A percentile compares a stretch with the other conserved stretches of the same genome.
Conservation (phyloP, 495 filamentous ascomycete species). For the Aspergillus olivimuriae region DNA sequence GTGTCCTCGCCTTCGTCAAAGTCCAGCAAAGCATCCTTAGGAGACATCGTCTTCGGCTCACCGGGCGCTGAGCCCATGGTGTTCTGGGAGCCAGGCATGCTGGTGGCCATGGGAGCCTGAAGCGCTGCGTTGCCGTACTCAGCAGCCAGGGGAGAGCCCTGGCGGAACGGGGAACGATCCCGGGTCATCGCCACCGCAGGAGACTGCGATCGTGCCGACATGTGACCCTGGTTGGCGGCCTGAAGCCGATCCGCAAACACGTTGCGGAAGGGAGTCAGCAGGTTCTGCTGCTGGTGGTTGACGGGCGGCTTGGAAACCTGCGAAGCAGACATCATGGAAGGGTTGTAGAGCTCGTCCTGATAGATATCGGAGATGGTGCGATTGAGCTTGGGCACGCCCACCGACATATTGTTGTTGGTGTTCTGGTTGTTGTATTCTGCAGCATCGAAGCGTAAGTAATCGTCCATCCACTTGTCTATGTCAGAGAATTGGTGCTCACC, state of each 20-base stretch:
- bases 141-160: constrained; percentile 59
- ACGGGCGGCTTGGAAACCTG: constrained; percentile 32
- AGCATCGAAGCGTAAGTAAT: constrained; percentile 54
- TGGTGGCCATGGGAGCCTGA: constrained; percentile 34
- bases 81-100: constrained; percentile 32
- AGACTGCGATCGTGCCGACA: constrained; percentile 54
- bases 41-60: constrained; percentile 83
- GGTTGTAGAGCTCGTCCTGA: constrained; percentile 79
- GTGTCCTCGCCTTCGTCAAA: constrained; percentile 67
- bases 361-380: constrained; percentile 82
- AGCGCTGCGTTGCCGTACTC: constrained; percentile 25
- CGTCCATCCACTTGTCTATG: constrained; percentile 49
- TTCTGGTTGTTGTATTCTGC: constrained; percentile 35
- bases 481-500: constrained; percentile 44
- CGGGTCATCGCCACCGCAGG: constrained; percentile 50
- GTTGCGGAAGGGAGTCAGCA: constrained; percentile 52
- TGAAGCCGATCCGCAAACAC: constrained; percentile 70
- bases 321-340: constrained; percentile 49
- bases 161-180: constrained; percentile 77
- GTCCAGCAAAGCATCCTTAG: constrained; percentile 86
- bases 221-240: constrained; percentile 66
- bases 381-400: constrained; percentile 67
- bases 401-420: constrained; percentile 25
- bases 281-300: constrained; percentile 25
- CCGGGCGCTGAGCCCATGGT: constrained; percentile 20